Base-by-base conservation (phyloP, 2,329 filamentous ascomycete genomes). In the Dothiorella sarmentorum region DNA sequence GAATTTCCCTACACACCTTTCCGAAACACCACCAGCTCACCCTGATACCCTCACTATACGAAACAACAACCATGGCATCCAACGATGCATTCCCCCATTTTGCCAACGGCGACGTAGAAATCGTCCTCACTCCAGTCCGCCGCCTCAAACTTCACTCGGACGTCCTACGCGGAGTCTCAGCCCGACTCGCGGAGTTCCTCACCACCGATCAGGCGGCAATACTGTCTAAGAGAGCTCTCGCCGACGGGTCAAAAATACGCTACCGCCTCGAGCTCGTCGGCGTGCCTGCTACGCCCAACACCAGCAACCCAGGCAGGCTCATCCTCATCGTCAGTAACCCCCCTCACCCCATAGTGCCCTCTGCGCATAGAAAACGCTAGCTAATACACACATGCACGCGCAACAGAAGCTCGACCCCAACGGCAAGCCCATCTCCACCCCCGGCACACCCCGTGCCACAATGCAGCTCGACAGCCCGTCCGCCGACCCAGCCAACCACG, bases 91-190 rank as follows among this genome's bases (percentile, higher is more conserved):
- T 45, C 13, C 57, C 49, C 2, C 4, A 15, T 7, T 59, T 55
- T 17, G 3, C 2, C 4, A 43, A 60, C n/a, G 58, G 51, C 6
- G 58, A 60, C 17, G 58, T 60, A 3, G 24, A 42, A 9, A 24
- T 75, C 27, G 62, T 69, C 11, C 67, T 75, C 18, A 62, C 67
- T 15, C 66, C 68, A 35, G 58, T 67, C 15, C 65, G 63, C 17
- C 63, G 61, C 40, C 70, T 72, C 61, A 66, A 66, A 26, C 70
- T 74, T 24, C 72, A 75, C 58, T 66, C 71, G 7, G 67, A 68
- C 43, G 68, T 68, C 11, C 63, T 75, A 5, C 66, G 71, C 40
- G 68, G 64, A 62, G 69, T 65, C 2, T 66, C 68, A 10, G 26
- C 33, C 0, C 63, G 69, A 17, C 68, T 75, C 45, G 63, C 66